Conservation (phyloP, 345 rosid genomes). For the Salix arbutifolia region DNA sequence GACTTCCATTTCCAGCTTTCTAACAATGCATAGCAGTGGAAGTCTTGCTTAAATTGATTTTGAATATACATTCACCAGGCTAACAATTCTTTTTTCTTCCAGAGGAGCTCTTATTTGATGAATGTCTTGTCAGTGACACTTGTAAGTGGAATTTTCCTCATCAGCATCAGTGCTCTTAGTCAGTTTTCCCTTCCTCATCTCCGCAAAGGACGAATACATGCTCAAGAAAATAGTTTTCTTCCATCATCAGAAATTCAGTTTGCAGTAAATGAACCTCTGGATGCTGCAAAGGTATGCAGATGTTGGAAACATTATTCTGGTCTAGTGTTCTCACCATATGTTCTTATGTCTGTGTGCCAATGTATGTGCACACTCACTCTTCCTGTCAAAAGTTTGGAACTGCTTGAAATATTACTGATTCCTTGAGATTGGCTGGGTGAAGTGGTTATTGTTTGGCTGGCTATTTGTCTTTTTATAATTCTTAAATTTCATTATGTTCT, state of each 20-base stretch:
- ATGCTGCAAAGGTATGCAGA: conserved; percentile 47
- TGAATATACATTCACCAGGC: conserved; percentile 1
- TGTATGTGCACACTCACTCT: neutral
- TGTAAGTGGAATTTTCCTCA: conserved; percentile 65
- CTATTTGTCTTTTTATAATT: neutral
- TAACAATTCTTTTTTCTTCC: conserved; percentile 25
- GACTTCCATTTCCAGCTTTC: too few relatives aligned
- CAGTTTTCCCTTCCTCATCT: conserved; percentile 43
- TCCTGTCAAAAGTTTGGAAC: neutral
- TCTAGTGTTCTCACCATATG: neutral
- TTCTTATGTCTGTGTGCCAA: too few relatives aligned
- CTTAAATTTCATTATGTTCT: neutral
- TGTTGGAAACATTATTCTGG: neutral
- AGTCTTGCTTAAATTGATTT: neutral
- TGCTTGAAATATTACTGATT: neutral
- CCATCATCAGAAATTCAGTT: conserved; percentile 36
- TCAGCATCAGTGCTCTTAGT: conserved; percentile 40
- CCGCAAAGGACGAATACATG: conserved; percentile 32
- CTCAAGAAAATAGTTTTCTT: conserved; percentile 25
- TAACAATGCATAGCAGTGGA: neutral
- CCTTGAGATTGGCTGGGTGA: neutral
- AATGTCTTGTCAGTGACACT: conserved; percentile 46
- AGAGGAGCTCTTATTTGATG: conserved; percentile 54
- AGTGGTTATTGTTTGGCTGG: neutral
- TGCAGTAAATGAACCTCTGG: conserved; percentile 35